A percentile compares a stretch with the other conserved stretches of the same genome.
Conservation (phyloP, 1,139 yeast genomes). For the Lodderomyces jiufengensis region DNA sequence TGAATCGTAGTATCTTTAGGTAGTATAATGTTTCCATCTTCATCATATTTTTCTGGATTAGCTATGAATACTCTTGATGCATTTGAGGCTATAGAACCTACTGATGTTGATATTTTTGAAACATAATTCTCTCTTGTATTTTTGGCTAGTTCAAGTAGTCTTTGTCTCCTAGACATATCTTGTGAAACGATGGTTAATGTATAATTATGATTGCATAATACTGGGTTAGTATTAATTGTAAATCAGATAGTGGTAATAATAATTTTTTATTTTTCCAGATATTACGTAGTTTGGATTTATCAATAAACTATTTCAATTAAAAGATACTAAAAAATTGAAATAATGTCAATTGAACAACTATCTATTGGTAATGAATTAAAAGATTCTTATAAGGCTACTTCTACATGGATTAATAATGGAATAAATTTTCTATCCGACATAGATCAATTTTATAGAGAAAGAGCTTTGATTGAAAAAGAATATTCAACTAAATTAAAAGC, state of each 20-base stretch:
- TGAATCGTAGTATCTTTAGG: constrained; percentile 39
- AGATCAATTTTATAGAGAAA: constrained; percentile 77
- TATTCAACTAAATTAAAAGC: constrained; percentile 66
- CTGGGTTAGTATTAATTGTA: too few species aligned
- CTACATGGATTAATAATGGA: constrained; percentile 74
- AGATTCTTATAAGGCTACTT: constrained; percentile 75
- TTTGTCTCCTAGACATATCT: constrained; percentile 29
- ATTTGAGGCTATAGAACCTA: constrained; percentile 48
- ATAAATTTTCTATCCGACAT: constrained; percentile 73
- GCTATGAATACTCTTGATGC: constrained; percentile 38
- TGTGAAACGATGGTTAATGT: not conserved
- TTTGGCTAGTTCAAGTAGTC: constrained; percentile 46
- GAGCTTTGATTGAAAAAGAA: constrained; percentile 79
- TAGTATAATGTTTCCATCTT: constrained; percentile 28
- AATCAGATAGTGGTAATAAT: too few species aligned
- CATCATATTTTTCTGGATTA: constrained; percentile 27
- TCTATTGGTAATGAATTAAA: constrained; percentile 68
- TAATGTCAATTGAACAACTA: constrained; percentile 17
- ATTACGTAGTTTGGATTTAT: too few species aligned
- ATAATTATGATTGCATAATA: too few species aligned
- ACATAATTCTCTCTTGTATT: constrained; percentile 58
- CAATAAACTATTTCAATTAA: not conserved
- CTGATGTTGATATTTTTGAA: constrained; percentile 48
- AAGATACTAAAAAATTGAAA: not conserved
- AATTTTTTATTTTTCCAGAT: too few species aligned